These are phyloP conservation scores for Raddia guianensis DNA, from an alignment of 176 grass and related monocot genomes.

Conservation along the genomic window DNA sequence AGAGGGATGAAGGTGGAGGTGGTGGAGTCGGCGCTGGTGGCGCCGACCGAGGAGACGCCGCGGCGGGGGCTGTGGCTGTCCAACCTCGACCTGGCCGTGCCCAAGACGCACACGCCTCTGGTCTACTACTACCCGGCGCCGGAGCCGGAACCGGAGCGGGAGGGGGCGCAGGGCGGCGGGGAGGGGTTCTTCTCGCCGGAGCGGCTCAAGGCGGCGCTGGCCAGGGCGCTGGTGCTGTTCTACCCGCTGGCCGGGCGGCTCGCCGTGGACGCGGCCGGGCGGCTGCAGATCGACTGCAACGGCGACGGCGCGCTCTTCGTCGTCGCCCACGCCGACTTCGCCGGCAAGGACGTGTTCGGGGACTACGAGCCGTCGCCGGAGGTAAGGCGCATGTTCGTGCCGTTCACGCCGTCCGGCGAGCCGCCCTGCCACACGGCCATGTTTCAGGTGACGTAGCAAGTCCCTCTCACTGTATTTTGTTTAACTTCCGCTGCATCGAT, in stretches of 20 bases:
- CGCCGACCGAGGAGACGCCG: conserved; percentile 42
- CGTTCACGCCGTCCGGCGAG: conserved; percentile 23
- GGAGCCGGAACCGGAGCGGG: not conserved
- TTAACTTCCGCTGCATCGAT: not conserved
- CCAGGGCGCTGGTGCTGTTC: conserved; percentile 43
- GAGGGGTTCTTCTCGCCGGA: conserved; percentile 32
- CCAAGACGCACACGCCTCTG: conserved; percentile 37
- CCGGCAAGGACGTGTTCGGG: conserved; percentile 15
- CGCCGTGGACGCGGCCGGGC: not conserved
- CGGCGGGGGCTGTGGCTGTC: conserved; percentile 42
- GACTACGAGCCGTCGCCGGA: conserved; percentile 42
- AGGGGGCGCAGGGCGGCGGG: not conserved
- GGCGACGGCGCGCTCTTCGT: conserved; percentile 55
- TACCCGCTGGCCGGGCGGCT: conserved; percentile 55
- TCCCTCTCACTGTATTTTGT: not conserved
- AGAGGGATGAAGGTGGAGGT: conserved; percentile 38
- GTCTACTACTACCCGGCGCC: conserved; percentile 50
- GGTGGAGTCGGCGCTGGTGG: conserved; percentile 38
- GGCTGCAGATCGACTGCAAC: conserved; percentile 50
- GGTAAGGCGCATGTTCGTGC: conserved; percentile 38
- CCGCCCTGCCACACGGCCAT: conserved; percentile 36
- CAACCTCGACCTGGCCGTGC: conserved; percentile 47
- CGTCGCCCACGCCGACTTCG: conserved; percentile 31
- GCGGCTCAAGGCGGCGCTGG: conserved; percentile 38
- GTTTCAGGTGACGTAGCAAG: conserved; percentile 30